Percentiles rank a stretch among this genome's conserved stretches.
phyloP scores from a whole-genome alignment of 108 stramenopile species.

The Pseudonitzschia delicatissima region DNA sequence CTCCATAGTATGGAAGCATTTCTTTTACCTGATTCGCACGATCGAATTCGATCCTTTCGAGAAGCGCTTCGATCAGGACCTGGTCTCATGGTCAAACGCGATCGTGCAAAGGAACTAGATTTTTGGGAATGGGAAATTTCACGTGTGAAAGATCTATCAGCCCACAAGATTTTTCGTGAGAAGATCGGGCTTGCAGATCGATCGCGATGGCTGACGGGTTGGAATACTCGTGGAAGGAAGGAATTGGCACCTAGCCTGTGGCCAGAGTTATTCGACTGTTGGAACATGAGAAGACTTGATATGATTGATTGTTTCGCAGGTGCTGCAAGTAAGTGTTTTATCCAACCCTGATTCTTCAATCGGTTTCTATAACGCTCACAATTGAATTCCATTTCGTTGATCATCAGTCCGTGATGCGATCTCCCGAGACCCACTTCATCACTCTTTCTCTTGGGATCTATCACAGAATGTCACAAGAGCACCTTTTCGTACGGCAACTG shows the following conservation, averaged over 20 bases:
- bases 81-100: slow-evolving; percentile 47
- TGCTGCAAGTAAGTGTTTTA: not conserved
- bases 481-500: slow-evolving; percentile 48
- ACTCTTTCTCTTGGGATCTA: slow-evolving; percentile 71
- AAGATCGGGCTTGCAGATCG: slow-evolving; percentile 12
- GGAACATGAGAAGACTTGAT: slow-evolving; percentile 10
- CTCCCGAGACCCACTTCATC: slow-evolving; percentile 55
- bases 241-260: not conserved
- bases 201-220: slow-evolving; percentile 9
- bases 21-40: slow-evolving; percentile 63
- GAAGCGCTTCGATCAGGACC: slow-evolving; percentile 49
- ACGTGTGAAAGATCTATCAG: slow-evolving; percentile 10
- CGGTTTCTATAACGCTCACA: not conserved
- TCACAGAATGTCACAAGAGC: slow-evolving; percentile 66
- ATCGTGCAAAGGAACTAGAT: slow-evolving; percentile 41
- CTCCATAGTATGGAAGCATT: slow-evolving; percentile 72
- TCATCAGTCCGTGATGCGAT: slow-evolving; percentile 63
- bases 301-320: slow-evolving; percentile 11
- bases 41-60: slow-evolving; percentile 68
- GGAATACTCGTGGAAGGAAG: slow-evolving; percentile 10
- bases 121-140: slow-evolving; percentile 40
- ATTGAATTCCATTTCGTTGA: slow-evolving; percentile 8
- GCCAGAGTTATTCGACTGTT: slow-evolving; percentile 10
- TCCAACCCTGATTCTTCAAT: not conserved
- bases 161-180: slow-evolving; percentile 5